phyloP scores from a whole-genome alignment of 345 rosid genomes.

The Leavenworthia alabamica region DNA sequence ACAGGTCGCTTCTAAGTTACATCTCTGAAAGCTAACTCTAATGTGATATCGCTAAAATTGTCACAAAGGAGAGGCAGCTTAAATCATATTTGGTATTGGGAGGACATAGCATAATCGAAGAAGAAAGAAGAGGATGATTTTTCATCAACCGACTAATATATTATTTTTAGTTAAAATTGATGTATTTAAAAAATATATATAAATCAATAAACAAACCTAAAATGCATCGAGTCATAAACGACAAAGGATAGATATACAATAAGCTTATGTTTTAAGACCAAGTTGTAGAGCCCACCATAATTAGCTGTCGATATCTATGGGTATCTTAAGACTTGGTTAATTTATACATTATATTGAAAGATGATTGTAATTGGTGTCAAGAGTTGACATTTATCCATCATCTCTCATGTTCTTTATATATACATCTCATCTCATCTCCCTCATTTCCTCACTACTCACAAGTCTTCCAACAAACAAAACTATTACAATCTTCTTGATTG shows the following conservation, averaged over 20 bases:
- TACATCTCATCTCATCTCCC: slow-evolving; percentile 14
- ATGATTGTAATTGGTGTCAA: slow-evolving; percentile 10
- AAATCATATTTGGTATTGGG: no score
- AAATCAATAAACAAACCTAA: no score
- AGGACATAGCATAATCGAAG: no score
- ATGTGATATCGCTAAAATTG: no score
- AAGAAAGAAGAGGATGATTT: no score
- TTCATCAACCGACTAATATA: no score
- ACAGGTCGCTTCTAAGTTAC: no score
- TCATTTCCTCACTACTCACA: slow-evolving; percentile 23
- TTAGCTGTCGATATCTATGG: slow-evolving; percentile 30
- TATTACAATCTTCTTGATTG: slow-evolving; percentile 10
- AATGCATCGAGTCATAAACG: slow-evolving; percentile 13
- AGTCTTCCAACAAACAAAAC: slow-evolving; percentile 26
- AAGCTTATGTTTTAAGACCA: slow-evolving; percentile 22
- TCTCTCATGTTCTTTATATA: slow-evolving; percentile 29
- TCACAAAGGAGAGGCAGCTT: no score
- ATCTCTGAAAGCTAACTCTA: no score
- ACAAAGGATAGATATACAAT: slow-evolving; percentile 5
- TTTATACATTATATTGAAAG: neutral
- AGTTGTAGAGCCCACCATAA: slow-evolving; percentile 22
- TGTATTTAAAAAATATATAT: neutral
- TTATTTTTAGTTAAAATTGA: neutral
- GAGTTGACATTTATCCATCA: slow-evolving; percentile 32
- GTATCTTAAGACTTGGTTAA: slow-evolving; percentile 25